Evolutionary conservation across 177 flowering plant genomes (phyloP).

Genomic region (Vitis hybrid): DNA sequence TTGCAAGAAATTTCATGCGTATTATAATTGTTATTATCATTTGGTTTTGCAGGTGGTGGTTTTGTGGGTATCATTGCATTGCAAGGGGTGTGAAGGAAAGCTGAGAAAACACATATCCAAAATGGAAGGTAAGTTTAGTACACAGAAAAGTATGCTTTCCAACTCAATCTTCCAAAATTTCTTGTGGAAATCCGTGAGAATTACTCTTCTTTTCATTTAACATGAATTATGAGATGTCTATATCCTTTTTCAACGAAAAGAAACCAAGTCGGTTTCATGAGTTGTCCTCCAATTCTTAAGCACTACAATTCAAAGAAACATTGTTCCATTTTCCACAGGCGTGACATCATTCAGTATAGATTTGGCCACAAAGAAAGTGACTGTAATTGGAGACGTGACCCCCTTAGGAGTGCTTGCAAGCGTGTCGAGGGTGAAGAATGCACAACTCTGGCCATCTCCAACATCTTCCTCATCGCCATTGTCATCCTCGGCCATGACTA

Average conservation of each 20-base stretch:
- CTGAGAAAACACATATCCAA: conserved; percentile 89
- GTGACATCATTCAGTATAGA: conserved; percentile 86
- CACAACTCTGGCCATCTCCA: conserved; percentile 82
- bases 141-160: too few species aligned
- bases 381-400: conserved; percentile 73
- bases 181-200: too few species aligned
- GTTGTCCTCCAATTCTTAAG: too few species aligned
- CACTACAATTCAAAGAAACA: too few species aligned
- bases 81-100: conserved; percentile 96
- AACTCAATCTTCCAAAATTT: too few species aligned
- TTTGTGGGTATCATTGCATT: conserved; percentile 86
- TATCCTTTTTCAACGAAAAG: too few species aligned
- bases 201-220: too few species aligned
- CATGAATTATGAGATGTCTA: too few species aligned
- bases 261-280: too few species aligned
- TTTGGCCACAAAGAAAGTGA: conserved; percentile 75
- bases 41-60: conserved; percentile 69
- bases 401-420: conserved; percentile 76
- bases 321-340: conserved; percentile 41
- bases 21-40: not conserved
- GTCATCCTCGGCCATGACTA: conserved; percentile 13
- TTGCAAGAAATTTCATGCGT: not conserved
- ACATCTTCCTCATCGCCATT: conserved; percentile 28
- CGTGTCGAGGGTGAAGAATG: conserved; percentile 81
- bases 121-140: conserved; percentile 70